These are phyloP conservation scores for Elongisporangium undulatum DNA, from an alignment of 352 stramenopile species.

Conservation along the genomic window DNA sequence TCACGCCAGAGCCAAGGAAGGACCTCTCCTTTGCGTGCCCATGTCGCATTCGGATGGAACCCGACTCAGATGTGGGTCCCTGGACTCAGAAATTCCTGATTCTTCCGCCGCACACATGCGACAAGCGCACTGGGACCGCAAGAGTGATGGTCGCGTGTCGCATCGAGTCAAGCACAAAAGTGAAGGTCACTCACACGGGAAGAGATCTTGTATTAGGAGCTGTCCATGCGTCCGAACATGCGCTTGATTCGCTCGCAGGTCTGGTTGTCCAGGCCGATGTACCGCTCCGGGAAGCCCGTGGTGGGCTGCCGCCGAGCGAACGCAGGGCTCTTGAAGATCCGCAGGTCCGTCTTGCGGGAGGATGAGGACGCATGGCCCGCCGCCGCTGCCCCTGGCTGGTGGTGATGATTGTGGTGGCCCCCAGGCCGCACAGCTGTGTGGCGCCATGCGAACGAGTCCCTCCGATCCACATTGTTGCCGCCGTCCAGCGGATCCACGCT, in stretches of 20 bases:
- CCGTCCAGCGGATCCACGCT: constrained; percentile 28
- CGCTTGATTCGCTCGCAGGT: constrained; percentile 70
- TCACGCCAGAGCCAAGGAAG: too few species aligned
- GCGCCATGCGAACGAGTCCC: not conserved
- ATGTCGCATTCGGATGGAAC: too few species aligned
- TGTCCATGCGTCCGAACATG: constrained; percentile 68
- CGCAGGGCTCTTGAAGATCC: constrained; percentile 77
- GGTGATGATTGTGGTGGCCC: not conserved
- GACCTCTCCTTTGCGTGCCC: too few species aligned
- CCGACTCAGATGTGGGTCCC: not conserved
- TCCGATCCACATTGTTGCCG: constrained; percentile 22
- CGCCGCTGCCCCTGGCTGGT: not conserved
- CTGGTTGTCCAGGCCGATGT: constrained; percentile 76
- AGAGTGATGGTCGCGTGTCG: not conserved
- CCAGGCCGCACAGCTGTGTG: not conserved
- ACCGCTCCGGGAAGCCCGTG: constrained; percentile 58
- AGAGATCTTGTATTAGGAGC: not conserved
- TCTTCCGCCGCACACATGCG: not conserved
- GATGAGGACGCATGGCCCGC: not conserved
- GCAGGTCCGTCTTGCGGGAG: constrained; percentile 44
- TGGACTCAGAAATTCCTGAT: not conserved
- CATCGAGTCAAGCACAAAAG: not conserved
- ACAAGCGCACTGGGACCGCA: not conserved
- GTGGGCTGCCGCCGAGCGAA: constrained; percentile 43
- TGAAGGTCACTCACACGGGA: not conserved